phyloP scores from a whole-genome alignment of 2,329 filamentous ascomycete genomes.

The Sarocladium oryzae region DNA sequence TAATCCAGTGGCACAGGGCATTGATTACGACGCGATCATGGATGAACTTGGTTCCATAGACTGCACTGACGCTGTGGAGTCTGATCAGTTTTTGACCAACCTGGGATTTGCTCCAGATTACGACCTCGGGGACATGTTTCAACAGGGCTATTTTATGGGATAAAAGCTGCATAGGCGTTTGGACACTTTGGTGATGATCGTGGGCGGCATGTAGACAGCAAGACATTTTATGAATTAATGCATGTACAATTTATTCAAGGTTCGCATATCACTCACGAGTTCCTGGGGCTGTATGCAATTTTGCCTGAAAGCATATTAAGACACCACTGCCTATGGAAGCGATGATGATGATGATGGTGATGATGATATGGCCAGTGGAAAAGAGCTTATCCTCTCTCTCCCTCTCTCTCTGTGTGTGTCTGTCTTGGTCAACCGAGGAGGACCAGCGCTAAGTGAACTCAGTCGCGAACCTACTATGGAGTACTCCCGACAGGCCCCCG shows the following conservation, averaged over 20 bases:
- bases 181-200: background rate
- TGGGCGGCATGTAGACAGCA: background rate
- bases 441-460: too few relatives aligned
- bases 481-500: too few relatives aligned
- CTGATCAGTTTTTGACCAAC: conserved; percentile 56
- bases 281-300: too few relatives aligned
- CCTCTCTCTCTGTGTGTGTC: too few relatives aligned
- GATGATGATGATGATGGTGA: too few relatives aligned
- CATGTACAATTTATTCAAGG: background rate
- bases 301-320: too few relatives aligned
- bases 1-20: background rate
- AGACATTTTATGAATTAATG: background rate
- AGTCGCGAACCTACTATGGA: too few relatives aligned
- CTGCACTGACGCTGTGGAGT: conserved; percentile 39
- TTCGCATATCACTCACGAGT: too few relatives aligned
- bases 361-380: too few relatives aligned
- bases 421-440: too few relatives aligned
- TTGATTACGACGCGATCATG: conserved; percentile 45
- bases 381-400: too few relatives aligned
- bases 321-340: too few relatives aligned
- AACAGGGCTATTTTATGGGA: conserved; percentile 11
- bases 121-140: conserved; percentile 48
- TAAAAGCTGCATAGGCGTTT: background rate
- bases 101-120: conserved; percentile 58
- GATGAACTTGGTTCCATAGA: conserved; percentile 47